Evolutionary conservation across 768 basidiomycete species (phyloP).

Genomic region (Tephrocybe sp.): DNA sequence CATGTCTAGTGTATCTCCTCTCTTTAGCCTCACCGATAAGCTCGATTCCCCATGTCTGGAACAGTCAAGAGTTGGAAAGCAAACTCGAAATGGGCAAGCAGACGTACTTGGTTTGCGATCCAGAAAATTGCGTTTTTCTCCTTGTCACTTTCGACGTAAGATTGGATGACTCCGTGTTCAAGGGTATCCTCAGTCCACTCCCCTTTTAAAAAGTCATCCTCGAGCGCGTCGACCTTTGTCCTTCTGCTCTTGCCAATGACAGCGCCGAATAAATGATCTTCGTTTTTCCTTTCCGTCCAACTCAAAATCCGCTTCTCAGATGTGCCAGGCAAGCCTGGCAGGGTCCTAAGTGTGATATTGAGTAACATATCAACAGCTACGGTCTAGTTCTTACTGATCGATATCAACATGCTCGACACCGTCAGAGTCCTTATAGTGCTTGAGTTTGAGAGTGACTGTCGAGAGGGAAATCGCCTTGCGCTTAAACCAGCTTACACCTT

Average conservation of each 20-base stretch:
- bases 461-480: slow-evolving; percentile 58
- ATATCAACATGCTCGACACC: slow-evolving; percentile 66
- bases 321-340: slow-evolving; percentile 58
- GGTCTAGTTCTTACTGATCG: slow-evolving; percentile 37
- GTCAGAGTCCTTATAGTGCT: slow-evolving; percentile 60
- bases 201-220: slow-evolving; percentile 40
- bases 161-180: slow-evolving; percentile 42
- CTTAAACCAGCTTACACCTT: slow-evolving; percentile 73
- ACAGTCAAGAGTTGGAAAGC: not conserved
- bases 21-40: slow-evolving; percentile 43
- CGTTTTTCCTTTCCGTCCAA: slow-evolving; percentile 50
- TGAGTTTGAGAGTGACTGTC: slow-evolving; percentile 57
- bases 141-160: slow-evolving; percentile 57
- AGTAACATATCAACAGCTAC: not conserved
- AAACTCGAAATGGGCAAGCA: not conserved
- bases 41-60: slow-evolving; percentile 63
- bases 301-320: slow-evolving; percentile 55
- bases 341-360: slow-evolving; percentile 22
- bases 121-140: slow-evolving; percentile 58
- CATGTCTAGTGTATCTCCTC: slow-evolving; percentile 57
- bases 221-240: slow-evolving; percentile 42
- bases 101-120: slow-evolving; percentile 59
- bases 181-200: slow-evolving; percentile 39
- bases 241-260: slow-evolving; percentile 55
- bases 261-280: slow-evolving; percentile 61